Evolutionary conservation across 179 eudicot species (phyloP), one percentile per base, ranked within the genome.

Genomic region (Silene coronaria): DNA sequence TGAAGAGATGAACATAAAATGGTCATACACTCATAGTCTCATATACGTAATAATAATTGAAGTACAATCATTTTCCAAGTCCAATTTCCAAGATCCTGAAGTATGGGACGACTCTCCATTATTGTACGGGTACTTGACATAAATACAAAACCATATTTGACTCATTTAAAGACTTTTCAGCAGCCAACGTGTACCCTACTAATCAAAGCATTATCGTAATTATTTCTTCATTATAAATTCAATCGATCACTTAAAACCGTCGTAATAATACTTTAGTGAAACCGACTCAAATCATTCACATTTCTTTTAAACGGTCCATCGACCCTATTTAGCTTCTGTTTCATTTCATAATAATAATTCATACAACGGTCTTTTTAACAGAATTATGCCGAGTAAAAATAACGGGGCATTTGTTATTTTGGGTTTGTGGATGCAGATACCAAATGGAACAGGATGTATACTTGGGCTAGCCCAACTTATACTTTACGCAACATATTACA

Each of bases 401-500:
- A 42, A 42, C 13, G 0, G 13, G 48, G 14, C 13, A 42, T 42
- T 42, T 42, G 48, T 38, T 42, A 13, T 0, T 72, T 17, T 60
- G 62, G 48, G 74, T 27, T n/a, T n/a, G n/a, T n/a, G n/a, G 17
- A 21, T 23, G 38, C 82, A 91, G 97, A 80, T 74, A 6, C 96
- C 96, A 23, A 91, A 90, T 83, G 92, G 86, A 55, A 60, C 83
- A 70, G 97, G 97, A 0, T 38, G 83, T 22, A 30, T 89, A 32
- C 86, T 91, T 76, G 90, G 87, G 57, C 74, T 88, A 80, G 91
- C 87, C 76, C 97, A 91, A 64, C 67, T 91, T n/a, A 69, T 87
- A 28, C 76, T 91, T 0, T 91, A 90, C 28, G 88, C 86, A 0
- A 73, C 81, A 19, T 91, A 78, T 73, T 90, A 87, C 81, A 83